Percentiles rank a stretch among this genome's conserved stretches.
These are phyloP conservation scores for Sporothrix pallida DNA, from an alignment of 2,329 filamentous ascomycete genomes.

Conservation along the genomic window DNA sequence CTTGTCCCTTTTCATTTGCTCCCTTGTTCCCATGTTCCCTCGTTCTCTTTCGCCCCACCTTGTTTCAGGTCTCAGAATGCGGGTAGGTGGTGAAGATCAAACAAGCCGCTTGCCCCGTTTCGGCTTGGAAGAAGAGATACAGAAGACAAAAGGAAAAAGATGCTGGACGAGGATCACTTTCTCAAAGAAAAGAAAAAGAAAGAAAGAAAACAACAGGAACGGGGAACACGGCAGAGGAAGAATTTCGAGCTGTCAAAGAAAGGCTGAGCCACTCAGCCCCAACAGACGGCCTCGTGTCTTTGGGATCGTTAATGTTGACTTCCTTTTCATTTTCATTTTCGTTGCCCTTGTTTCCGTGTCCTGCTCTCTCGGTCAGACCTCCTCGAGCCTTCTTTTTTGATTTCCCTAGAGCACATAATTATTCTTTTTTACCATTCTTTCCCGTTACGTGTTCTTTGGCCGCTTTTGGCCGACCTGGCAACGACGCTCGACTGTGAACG, in stretches of 20 bases:
- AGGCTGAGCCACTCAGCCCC: not conserved
- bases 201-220: not conserved
- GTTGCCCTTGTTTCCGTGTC: not conserved
- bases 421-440: constrained; percentile 3
- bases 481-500: not conserved
- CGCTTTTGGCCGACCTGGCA: not conserved
- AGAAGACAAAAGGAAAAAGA: not conserved
- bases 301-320: not conserved
- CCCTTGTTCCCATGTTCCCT: not conserved
- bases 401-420: not conserved
- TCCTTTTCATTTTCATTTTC: not conserved
- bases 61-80: constrained; percentile 37
- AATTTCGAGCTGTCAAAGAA: constrained; percentile 1
- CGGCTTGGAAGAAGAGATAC: constrained; percentile 26
- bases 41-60: constrained; percentile 15
- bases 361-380: constrained; percentile 23
- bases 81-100: constrained; percentile 37
- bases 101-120: constrained; percentile 36
- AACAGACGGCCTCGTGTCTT: not conserved
- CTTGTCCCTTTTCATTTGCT: not conserved
- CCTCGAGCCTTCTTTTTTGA: not conserved
- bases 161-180: not conserved
- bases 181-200: not conserved
- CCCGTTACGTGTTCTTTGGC: constrained; percentile 7
- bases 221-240: not conserved